Base-by-base conservation (phyloP, 495 filamentous ascomycete species). In the Aspergillus wentii region DNA sequence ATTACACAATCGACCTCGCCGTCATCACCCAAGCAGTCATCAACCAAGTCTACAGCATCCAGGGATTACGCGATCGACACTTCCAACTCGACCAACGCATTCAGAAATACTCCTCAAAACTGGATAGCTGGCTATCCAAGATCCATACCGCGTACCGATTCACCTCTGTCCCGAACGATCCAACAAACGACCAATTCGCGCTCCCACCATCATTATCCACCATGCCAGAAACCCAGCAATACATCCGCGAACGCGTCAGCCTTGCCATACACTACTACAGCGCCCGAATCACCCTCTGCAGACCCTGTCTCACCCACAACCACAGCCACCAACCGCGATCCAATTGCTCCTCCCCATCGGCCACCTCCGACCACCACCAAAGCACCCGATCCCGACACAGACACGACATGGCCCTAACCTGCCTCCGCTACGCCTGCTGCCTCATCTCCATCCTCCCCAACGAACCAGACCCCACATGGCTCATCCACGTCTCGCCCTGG, bases 181-280 rank as follows among this genome's bases (percentile, higher is more conserved):
- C 10, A 40, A 50, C 18, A 37, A 46, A 19, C 4, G 26, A 13
- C 4, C 26, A 13, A 4, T 9, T n/a, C 10, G 26, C 26, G 26
- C 2, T 28, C 17, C 25, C 41, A 27, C 40, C 40, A 20, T 46
- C 56, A 18, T 46, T 41, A 33, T 40, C 40, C 29, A 41, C 39
- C 3, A 33, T 36, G 29, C 53, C 36, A 4, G 29, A n/a, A 33
- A 39, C 26, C 15, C 46, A 32, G 17, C 27, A 5, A 10, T 35
- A 34, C 33, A 27, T 26, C 10, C 48, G 51, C 10, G 59, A 64
- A 43, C 55, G 64, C 2, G 47, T 66, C 29, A 57, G 46, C 32
- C 58, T 75, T 11, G 72, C 72, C 4, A 66, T 84, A 43, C 63
- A 62, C 41, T 81, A 76, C 44, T 73, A 75, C 50, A 74, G 72